Percentiles rank a stretch among this genome's conserved stretches.
phyloP scores from a whole-genome alignment of 1,284 basidiomycete genomes.

The Cutaneotrichosporon dermatis region DNA sequence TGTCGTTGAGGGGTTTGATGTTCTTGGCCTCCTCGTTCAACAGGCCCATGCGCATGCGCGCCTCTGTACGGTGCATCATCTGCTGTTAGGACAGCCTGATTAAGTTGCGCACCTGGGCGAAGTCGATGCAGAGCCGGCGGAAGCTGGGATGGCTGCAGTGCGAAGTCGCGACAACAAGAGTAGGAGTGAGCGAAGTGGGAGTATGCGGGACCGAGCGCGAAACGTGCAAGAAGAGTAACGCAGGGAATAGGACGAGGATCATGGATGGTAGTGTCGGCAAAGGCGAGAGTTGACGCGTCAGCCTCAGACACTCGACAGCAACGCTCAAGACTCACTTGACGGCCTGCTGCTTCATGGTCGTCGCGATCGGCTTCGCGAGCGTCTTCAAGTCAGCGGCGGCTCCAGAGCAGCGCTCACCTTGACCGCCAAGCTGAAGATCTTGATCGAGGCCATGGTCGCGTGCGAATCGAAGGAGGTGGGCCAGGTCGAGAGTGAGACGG shows the following conservation, averaged over 20 bases:
- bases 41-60: slow-evolving; percentile 69
- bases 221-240: too few relatives aligned
- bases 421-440: slow-evolving; percentile 63
- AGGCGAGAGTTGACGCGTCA: neutral
- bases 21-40: slow-evolving; percentile 71
- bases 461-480: neutral
- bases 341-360: slow-evolving; percentile 68
- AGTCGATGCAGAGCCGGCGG: slow-evolving; percentile 65
- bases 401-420: slow-evolving; percentile 50
- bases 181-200: neutral
- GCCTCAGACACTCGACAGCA: neutral
- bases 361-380: slow-evolving; percentile 76
- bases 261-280: neutral
- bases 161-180: neutral
- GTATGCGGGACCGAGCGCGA: neutral
- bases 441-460: slow-evolving; percentile 59
- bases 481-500: neutral
- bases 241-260: too few relatives aligned
- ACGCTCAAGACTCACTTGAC: slow-evolving; percentile 58
- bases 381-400: slow-evolving; percentile 54
- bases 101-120: slow-evolving; percentile 59
- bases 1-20: slow-evolving; percentile 76
- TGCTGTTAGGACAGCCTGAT: slow-evolving; percentile 11
- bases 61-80: slow-evolving; percentile 70
- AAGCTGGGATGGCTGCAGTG: slow-evolving; percentile 69